A percentile compares a stretch with the other conserved stretches of the same genome.
phyloP scores from a whole-genome alignment of 208 protist genomes.

The Acanthamoeba polyphaga region DNA sequence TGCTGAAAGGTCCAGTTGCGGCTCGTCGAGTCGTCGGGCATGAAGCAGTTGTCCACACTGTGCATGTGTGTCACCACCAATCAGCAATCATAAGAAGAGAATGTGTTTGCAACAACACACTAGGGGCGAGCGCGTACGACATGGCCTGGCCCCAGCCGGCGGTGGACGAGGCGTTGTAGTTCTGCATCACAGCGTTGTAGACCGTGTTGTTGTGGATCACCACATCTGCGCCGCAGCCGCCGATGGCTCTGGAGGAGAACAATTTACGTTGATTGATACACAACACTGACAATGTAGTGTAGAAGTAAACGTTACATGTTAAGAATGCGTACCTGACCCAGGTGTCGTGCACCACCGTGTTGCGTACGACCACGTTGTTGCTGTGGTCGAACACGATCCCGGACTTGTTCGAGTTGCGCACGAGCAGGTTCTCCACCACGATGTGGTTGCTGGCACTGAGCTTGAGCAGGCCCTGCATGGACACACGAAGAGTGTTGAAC shows the following conservation, averaged over 20 bases:
- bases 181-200: neutral
- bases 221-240: neutral
- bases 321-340: neutral
- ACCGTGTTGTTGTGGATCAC: slow-evolving; percentile 29
- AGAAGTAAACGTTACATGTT: no score
- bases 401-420: neutral
- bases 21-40: no score
- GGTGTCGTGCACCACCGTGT: neutral
- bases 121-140: neutral
- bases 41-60: no score
- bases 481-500: no score
- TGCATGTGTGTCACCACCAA: no score
- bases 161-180: neutral
- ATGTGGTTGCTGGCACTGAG: neutral
- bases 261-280: no score
- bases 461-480: neutral
- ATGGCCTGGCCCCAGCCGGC: neutral
- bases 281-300: no score
- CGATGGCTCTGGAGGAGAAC: neutral
- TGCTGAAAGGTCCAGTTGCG: neutral
- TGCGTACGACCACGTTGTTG: neutral
- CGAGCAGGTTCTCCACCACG: neutral
- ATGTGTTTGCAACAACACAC: neutral
- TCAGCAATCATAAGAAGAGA: no score
- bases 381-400: neutral